Evolutionary conservation across 1,139 yeast species (phyloP).

Genomic region (Zygoascus meyerae): DNA sequence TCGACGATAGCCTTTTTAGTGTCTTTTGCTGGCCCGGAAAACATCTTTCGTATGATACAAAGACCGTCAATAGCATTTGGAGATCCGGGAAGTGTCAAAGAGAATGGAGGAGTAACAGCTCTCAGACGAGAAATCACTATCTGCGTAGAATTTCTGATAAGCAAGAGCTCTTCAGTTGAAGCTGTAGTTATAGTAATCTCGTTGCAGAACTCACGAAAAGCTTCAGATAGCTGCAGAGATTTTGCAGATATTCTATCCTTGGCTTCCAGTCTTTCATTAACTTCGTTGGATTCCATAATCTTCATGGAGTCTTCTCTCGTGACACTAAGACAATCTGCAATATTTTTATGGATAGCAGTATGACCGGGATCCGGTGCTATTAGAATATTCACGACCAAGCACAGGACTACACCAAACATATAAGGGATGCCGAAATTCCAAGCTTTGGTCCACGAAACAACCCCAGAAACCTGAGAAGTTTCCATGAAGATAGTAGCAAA

Average conservation of each 20-base stretch:
- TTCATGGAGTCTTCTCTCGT: slow-evolving; percentile 18
- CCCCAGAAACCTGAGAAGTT: slow-evolving; percentile 20
- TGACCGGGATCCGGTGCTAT: slow-evolving; percentile 41
- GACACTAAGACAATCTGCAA: slow-evolving; percentile 16
- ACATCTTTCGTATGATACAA: not conserved
- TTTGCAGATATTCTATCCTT: slow-evolving; percentile 31
- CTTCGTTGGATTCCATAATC: slow-evolving; percentile 18
- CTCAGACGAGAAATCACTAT: slow-evolving; percentile 38
- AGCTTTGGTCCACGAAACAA: slow-evolving; percentile 33
- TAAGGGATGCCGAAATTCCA: slow-evolving; percentile 45
- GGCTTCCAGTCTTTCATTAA: slow-evolving; percentile 13
- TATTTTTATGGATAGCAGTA: slow-evolving; percentile 18
- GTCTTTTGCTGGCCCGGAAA: slow-evolving; percentile 8
- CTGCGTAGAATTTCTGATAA: slow-evolving; percentile 40
- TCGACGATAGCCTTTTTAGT: slow-evolving; percentile 15
- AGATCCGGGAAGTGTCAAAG: slow-evolving; percentile 17
- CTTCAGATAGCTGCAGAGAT: slow-evolving; percentile 36
- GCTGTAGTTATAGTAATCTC: slow-evolving; percentile 38
- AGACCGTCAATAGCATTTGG: not conserved
- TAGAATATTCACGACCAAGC: slow-evolving; percentile 34
- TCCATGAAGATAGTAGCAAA: slow-evolving; percentile 36
- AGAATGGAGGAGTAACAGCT: slow-evolving; percentile 36
- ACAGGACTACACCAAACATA: slow-evolving; percentile 39
- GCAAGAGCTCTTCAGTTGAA: slow-evolving; percentile 32
- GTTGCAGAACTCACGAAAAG: slow-evolving; percentile 41